Conservation (phyloP, 495 filamentous ascomycete species). For the Glonium stellatum region DNA sequence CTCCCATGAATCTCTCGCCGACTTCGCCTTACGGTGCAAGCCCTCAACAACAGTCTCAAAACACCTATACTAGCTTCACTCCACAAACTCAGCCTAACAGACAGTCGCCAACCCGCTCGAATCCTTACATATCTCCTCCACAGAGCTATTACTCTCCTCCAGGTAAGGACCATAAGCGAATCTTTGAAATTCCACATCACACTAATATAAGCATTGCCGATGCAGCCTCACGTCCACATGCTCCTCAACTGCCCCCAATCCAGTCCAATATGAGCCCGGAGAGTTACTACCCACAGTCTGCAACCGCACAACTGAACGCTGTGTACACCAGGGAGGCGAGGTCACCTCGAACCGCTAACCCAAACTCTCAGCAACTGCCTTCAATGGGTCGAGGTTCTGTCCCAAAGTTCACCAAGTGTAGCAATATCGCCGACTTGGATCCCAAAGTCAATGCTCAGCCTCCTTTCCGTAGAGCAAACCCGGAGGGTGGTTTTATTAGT, state of each 20-base stretch:
- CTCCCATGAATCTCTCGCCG: slow-evolving; percentile 80
- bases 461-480: slow-evolving; percentile 85
- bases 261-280: slow-evolving; percentile 56
- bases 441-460: slow-evolving; percentile 82
- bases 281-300: slow-evolving; percentile 63
- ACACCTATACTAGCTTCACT: slow-evolving; percentile 43
- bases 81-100: slow-evolving; percentile 40
- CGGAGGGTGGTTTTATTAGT: slow-evolving; percentile 97
- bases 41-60: slow-evolving; percentile 48
- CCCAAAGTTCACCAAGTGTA: slow-evolving; percentile 77
- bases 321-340: slow-evolving; percentile 67
- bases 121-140: slow-evolving; percentile 54
- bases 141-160: slow-evolving; percentile 60
- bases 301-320: slow-evolving; percentile 60
- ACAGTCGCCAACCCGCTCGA: slow-evolving; percentile 53
- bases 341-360: slow-evolving; percentile 55
- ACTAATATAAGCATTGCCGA: slow-evolving; percentile 24
- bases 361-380: slow-evolving; percentile 36
- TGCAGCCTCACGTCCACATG: slow-evolving; percentile 31
- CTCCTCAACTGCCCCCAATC: slow-evolving; percentile 59
- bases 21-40: slow-evolving; percentile 52
- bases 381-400: slow-evolving; percentile 57
- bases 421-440: slow-evolving; percentile 63
- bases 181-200: slow-evolving; percentile 29
- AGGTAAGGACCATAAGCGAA: slow-evolving; percentile 38